Conservation (phyloP, 2,329 filamentous ascomycete species). For the Colletotrichum graminicola region DNA sequence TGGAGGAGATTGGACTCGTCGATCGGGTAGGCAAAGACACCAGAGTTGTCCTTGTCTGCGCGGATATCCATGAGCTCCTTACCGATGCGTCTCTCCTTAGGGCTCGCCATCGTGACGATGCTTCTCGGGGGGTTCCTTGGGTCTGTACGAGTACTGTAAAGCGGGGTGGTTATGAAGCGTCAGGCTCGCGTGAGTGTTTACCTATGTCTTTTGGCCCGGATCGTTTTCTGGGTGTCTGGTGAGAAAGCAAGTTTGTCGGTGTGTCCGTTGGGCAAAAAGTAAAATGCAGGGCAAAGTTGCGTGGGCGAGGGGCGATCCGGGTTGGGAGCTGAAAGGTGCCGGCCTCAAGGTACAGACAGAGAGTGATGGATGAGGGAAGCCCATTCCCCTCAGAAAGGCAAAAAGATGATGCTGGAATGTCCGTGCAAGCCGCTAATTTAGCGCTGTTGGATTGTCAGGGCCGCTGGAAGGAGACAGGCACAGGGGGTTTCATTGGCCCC, state of each 20-base stretch:
- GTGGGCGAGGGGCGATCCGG: constrained; percentile 7
- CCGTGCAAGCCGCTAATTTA: constrained; percentile 35
- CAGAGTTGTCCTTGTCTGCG: constrained; percentile 77
- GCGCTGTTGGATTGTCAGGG: constrained; percentile 29
- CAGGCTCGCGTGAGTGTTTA: too few species aligned
- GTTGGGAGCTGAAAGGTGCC: neutral
- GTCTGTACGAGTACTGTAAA: neutral
- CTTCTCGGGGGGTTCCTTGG: neutral
- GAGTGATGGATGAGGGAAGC: neutral
- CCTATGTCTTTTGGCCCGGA: neutral
- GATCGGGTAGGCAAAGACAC: constrained; percentile 77
- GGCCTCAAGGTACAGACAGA: neutral
- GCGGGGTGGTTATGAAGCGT: neutral
- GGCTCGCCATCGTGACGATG: constrained; percentile 59
- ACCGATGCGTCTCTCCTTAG: constrained; percentile 70
- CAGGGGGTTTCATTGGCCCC: constrained; percentile 3
- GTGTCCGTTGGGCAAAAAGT: neutral
- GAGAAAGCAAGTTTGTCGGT: neutral
- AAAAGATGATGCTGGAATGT: constrained; percentile 37
- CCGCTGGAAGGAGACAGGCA: constrained; percentile 16
- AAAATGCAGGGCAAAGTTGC: constrained; percentile 9
- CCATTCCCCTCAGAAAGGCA: constrained; percentile 11
- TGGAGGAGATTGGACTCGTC: constrained; percentile 80
- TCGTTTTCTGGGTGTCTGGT: neutral
- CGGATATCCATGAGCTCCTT: constrained; percentile 84